Percentiles rank a stretch among this genome's conserved stretches.
Evolutionary conservation across 1,284 basidiomycete genomes (phyloP).

Genomic region (Cutaneotrichosporon cutaneum): DNA sequence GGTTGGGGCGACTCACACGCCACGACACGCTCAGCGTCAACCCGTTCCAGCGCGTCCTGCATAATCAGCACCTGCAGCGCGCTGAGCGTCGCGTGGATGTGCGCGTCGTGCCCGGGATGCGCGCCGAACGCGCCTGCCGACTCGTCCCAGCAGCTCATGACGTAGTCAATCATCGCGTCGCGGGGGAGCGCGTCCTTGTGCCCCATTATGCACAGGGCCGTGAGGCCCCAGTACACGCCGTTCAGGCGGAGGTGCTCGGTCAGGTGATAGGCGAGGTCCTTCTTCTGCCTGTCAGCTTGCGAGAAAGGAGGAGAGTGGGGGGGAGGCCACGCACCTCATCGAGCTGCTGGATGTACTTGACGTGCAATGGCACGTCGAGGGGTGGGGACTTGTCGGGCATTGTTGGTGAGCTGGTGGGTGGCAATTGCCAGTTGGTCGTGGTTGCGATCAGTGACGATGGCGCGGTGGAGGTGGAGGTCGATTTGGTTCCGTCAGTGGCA

Average conservation of each 20-base stretch:
- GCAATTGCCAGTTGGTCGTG: background rate
- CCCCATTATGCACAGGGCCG: constrained; percentile 78
- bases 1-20: constrained; percentile 62
- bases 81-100: constrained; percentile 80
- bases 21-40: constrained; percentile 68
- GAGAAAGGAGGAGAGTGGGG: too few species aligned
- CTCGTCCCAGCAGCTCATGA: constrained; percentile 91
- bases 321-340: constrained; percentile 58
- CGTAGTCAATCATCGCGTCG: constrained; percentile 82
- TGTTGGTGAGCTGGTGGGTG: too few species aligned
- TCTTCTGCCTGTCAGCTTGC: constrained; percentile 61
- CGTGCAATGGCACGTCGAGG: constrained; percentile 59
- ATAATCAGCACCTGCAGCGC: constrained; percentile 89
- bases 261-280: constrained; percentile 86
- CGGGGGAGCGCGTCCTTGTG: constrained; percentile 72
- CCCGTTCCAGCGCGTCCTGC: constrained; percentile 72
- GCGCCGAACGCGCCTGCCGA: constrained; percentile 84
- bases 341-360: constrained; percentile 70
- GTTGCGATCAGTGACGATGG: background rate
- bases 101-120: constrained; percentile 89
- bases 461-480: background rate
- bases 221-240: constrained; percentile 94
- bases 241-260: constrained; percentile 93
- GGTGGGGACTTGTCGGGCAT: constrained; percentile 5
- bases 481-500: constrained; percentile 3